Percentiles rank a stretch among this genome's conserved stretches.
Conservation (phyloP, 306 rosid species). For the Prosopis cineraria region DNA sequence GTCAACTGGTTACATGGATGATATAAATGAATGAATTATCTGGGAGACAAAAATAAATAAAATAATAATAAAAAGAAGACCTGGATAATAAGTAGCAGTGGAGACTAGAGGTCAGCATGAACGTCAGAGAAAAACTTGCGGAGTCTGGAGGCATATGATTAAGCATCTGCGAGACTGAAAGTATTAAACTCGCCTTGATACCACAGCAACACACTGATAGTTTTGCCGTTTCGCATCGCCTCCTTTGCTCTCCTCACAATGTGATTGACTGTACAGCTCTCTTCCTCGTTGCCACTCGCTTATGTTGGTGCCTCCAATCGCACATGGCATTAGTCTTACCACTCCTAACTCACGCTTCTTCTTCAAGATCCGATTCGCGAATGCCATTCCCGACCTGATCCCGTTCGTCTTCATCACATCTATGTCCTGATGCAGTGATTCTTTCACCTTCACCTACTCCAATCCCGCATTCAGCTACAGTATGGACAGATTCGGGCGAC, state of each 20-base stretch:
- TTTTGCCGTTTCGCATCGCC: conserved; percentile 44
- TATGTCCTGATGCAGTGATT: conserved; percentile 71
- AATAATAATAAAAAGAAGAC: conserved; percentile 32
- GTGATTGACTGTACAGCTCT: conserved; percentile 47
- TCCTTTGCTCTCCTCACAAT: conserved; percentile 60
- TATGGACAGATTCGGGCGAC: conserved; percentile 48
- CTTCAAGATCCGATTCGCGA: conserved; percentile 39
- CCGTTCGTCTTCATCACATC: conserved; percentile 42
- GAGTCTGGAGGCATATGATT: conserved; percentile 46
- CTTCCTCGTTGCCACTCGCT: conserved; percentile 54
- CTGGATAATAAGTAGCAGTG: conserved; percentile 82
- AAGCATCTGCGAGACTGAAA: conserved; percentile 39
- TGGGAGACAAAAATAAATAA: neutral
- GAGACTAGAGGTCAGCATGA: conserved; percentile 62
- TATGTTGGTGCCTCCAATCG: conserved; percentile 50
- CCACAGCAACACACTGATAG: conserved; percentile 67
- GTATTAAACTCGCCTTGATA: conserved; percentile 89
- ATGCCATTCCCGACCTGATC: conserved; percentile 51
- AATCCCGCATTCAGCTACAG: conserved; percentile 51
- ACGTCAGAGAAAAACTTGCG: conserved; percentile 58
- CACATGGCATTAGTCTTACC: conserved; percentile 59
- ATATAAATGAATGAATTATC: neutral
- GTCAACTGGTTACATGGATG: too few relatives aligned
- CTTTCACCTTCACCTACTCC: conserved; percentile 70
- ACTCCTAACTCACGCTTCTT: conserved; percentile 21